Evolutionary conservation across 768 basidiomycete species (phyloP).

Genomic region (Termitomyces eurrhizus): DNA sequence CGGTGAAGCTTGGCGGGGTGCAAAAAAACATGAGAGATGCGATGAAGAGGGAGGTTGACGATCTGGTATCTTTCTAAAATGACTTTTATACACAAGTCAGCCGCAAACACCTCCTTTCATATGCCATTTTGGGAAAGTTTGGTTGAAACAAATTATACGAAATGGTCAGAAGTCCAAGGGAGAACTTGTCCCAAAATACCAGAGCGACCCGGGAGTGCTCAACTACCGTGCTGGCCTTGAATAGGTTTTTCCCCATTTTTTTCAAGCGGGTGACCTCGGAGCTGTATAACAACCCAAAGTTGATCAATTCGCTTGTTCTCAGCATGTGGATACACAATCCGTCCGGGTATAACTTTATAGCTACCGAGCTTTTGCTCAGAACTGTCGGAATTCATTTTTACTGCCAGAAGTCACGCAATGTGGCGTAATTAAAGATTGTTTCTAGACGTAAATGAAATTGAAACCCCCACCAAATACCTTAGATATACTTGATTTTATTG

Average conservation of each 20-base stretch:
- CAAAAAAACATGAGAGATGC: neutral
- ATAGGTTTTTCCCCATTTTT: neutral
- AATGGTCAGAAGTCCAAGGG: neutral
- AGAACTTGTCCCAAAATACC: neutral
- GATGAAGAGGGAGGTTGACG: neutral
- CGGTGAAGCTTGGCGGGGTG: neutral
- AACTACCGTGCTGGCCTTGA: neutral
- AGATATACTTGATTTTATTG: too few species aligned
- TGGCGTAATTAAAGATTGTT: neutral
- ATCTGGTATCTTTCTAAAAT: neutral
- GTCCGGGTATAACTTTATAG: neutral
- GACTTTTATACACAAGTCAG: neutral
- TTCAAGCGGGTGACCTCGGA: neutral
- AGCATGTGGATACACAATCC: neutral
- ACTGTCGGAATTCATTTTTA: too few species aligned
- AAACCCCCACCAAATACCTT: too few species aligned
- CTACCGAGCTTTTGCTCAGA: neutral
- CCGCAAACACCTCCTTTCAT: neutral
- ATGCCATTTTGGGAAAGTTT: neutral
- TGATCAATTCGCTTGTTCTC: neutral
- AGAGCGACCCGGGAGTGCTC: neutral
- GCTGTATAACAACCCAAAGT: neutral
- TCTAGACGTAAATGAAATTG: too few species aligned
- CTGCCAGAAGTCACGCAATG: neutral
- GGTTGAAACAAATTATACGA: too few species aligned